phyloP scores from a whole-genome alignment of 768 basidiomycete genomes.

The Rhizopogon rudus region DNA sequence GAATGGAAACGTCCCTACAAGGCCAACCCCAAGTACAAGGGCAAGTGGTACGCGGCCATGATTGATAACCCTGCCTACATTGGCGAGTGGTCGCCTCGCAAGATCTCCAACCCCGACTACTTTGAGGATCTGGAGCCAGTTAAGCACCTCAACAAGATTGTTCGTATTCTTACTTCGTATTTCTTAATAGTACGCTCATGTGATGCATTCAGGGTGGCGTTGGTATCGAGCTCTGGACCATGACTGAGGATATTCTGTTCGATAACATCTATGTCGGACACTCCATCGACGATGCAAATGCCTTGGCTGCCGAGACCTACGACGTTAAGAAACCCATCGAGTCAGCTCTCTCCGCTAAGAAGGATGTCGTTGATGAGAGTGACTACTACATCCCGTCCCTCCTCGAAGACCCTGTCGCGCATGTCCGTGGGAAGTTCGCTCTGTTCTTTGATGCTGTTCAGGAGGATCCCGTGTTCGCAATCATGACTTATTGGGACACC shows the following conservation, averaged over 20 bases:
- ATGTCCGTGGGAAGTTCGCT: slow-evolving; percentile 67
- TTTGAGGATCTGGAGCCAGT: slow-evolving; percentile 86
- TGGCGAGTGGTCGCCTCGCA: slow-evolving; percentile 87
- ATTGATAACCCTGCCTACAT: slow-evolving; percentile 98
- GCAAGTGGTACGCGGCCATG: slow-evolving; percentile 94
- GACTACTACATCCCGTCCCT: slow-evolving; percentile 44
- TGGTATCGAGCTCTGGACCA: slow-evolving; percentile 99
- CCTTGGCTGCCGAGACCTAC: slow-evolving; percentile 84
- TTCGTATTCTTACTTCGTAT: slow-evolving; percentile 28
- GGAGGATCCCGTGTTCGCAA: slow-evolving; percentile 70
- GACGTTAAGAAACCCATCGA: slow-evolving; percentile 86
- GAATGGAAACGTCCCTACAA: slow-evolving; percentile 89
- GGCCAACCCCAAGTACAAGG: slow-evolving; percentile 94
- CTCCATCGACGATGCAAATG: slow-evolving; percentile 80
- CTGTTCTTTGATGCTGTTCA: slow-evolving; percentile 77
- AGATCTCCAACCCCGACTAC: slow-evolving; percentile 87
- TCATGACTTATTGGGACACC: slow-evolving; percentile 88
- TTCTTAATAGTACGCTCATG: background rate
- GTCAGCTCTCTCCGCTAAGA: slow-evolving; percentile 41
- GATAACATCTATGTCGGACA: slow-evolving; percentile 94
- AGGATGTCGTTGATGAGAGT: slow-evolving; percentile 41
- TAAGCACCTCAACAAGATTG: slow-evolving; percentile 82
- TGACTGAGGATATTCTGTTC: slow-evolving; percentile 94
- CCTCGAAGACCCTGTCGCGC: slow-evolving; percentile 48
- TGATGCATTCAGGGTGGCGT: slow-evolving; percentile 66